phyloP scores from a whole-genome alignment of 345 rosid species.

The Eucalyptus tenuipes region DNA sequence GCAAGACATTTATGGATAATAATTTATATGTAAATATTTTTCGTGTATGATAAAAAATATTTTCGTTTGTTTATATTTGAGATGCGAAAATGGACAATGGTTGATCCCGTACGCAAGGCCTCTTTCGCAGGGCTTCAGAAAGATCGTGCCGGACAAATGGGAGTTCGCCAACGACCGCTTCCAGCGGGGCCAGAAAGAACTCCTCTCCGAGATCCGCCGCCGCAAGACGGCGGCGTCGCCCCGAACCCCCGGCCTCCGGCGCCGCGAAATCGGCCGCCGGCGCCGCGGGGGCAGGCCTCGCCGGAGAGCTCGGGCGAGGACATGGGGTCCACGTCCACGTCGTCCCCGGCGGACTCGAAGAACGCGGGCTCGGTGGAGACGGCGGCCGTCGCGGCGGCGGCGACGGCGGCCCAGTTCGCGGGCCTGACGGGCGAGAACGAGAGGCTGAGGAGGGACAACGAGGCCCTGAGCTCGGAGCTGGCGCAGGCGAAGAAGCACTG shows the following conservation, averaged over 20 bases:
- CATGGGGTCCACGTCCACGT: conserved; percentile 64
- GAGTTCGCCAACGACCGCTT: conserved; percentile 44
- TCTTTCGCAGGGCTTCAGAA: conserved; percentile 18
- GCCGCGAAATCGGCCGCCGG: conserved; percentile 1
- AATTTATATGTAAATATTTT: too few species aligned
- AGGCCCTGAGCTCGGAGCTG: conserved; percentile 54
- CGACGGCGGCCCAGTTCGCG: conserved; percentile 15
- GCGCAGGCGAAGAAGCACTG: conserved; percentile 71
- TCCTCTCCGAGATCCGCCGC: conserved; percentile 18
- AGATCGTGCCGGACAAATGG: conserved; percentile 41
- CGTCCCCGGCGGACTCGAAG: conserved; percentile 59
- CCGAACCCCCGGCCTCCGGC: background rate
- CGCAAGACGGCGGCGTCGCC: conserved; percentile 26
- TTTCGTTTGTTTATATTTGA: too few species aligned
- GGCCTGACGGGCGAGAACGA: conserved; percentile 77
- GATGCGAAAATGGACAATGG: background rate
- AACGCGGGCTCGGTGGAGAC: conserved; percentile 67
- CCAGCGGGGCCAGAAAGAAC: conserved; percentile 21
- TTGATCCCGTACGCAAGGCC: background rate
- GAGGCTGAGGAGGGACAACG: conserved; percentile 68
- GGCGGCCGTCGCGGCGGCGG: background rate
- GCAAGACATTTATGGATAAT: too few species aligned
- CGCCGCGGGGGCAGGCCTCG: conserved; percentile 2
- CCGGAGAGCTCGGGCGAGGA: conserved; percentile 72
- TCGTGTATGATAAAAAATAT: too few species aligned